A percentile compares a stretch with the other conserved stretches of the same genome.
Conservation (phyloP, 352 stramenopile species). For the Phytophthora ohioensis region DNA sequence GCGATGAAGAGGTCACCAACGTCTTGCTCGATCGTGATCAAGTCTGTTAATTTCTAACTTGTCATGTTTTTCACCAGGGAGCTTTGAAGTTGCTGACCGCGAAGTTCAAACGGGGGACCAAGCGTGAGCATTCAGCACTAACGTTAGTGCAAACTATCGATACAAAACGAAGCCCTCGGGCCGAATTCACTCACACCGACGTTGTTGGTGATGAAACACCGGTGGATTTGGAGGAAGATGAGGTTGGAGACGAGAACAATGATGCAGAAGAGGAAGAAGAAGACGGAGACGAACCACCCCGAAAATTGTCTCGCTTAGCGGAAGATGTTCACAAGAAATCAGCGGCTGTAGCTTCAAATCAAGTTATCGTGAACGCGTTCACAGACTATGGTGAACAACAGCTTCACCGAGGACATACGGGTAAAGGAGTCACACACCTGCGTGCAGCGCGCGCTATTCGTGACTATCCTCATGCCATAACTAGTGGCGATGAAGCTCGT, state of each 20-base stretch:
- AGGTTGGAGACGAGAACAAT: slow-evolving; percentile 7
- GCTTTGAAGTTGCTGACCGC: slow-evolving; percentile 12
- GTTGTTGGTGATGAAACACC: slow-evolving; percentile 5
- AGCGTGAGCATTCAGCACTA: slow-evolving; percentile 16
- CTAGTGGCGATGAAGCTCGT: slow-evolving; percentile 41
- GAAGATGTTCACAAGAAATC: slow-evolving; percentile 51
- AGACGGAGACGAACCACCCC: slow-evolving; percentile 22
- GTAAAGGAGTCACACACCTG: slow-evolving; percentile 76
- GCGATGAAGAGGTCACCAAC: slow-evolving; percentile 18
- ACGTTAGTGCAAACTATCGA: neutral
- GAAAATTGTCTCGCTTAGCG: slow-evolving; percentile 49
- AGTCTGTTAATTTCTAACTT: neutral
- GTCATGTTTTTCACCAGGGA: neutral
- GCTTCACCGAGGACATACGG: slow-evolving; percentile 68
- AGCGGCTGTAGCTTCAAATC: slow-evolving; percentile 51
- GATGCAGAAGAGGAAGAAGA: neutral
- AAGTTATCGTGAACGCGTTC: slow-evolving; percentile 81
- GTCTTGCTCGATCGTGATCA: neutral
- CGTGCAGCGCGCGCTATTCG: slow-evolving; percentile 71
- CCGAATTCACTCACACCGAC: neutral
- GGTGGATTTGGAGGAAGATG: slow-evolving; percentile 14
- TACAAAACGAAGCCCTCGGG: neutral
- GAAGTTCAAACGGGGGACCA: slow-evolving; percentile 10
- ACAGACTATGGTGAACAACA: slow-evolving; percentile 68
- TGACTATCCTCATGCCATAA: slow-evolving; percentile 57